Conservation (phyloP, 2,329 filamentous ascomycete species). For the Alternaria angustiovoidea region DNA sequence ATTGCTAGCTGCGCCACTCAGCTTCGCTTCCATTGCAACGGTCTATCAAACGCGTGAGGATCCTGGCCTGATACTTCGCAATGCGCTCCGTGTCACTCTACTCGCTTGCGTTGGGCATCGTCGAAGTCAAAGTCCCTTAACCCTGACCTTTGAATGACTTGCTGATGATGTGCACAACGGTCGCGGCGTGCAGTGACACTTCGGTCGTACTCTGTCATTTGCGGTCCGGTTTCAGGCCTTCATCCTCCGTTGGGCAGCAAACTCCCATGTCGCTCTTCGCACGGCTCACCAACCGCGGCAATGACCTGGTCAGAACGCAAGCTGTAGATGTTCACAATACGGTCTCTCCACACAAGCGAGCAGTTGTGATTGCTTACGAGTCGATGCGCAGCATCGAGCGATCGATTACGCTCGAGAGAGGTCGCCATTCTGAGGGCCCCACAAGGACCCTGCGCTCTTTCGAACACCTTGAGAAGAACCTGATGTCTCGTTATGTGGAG, state of each 20-base stretch:
- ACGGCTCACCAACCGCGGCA: conserved; percentile 12
- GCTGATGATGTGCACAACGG: background rate
- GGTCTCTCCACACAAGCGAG: background rate
- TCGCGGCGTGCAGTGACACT: background rate
- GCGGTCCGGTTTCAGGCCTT: conserved; percentile 6
- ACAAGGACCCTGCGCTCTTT: conserved; percentile 2
- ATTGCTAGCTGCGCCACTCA: background rate
- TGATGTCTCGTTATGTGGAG: conserved; percentile 12
- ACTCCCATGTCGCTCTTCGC: conserved; percentile 4
- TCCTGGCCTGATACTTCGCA: background rate
- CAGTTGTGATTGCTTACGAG: background rate
- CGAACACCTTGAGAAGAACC: background rate
- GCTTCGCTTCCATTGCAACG: background rate
- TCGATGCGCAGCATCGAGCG: background rate
- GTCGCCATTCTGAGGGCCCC: conserved; percentile 4
- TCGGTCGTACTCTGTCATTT: background rate
- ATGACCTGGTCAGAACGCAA: background rate
- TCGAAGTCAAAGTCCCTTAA: background rate
- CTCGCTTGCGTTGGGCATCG: conserved; percentile 16
- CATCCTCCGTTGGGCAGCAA: conserved; percentile 9
- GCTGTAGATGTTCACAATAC: background rate
- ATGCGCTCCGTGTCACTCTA: background rate
- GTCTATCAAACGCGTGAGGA: background rate
- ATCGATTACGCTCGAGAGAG: background rate
- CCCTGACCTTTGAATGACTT: background rate